Base-by-base conservation (phyloP, 352 stramenopile species). In the Phytophthora fragariaefolia region DNA sequence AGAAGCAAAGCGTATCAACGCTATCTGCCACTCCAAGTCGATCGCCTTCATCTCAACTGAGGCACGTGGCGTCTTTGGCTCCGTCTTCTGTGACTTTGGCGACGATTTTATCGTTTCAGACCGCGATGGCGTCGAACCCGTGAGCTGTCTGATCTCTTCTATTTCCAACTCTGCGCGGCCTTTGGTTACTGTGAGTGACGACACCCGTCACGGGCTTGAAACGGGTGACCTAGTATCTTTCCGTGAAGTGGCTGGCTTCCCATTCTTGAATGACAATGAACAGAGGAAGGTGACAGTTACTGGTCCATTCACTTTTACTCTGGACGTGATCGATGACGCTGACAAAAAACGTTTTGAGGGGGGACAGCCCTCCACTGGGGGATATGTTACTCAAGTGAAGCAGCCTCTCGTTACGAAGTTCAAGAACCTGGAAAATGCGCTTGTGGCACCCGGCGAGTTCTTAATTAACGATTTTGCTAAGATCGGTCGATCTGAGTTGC, bases 401-500 rank as follows among this genome's bases (percentile, higher is more conserved):
- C 93, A 98, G 73, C 93, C 97, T 0, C 63, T 97, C 8, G 95
- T 88, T 3, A 71, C 98, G n/a, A 87, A 87, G 20, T 99, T 99
- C 80, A 92, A 97, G 72, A 76, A 85, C 7, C 81, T 99, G 42
- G 72, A 73, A 24, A 90, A 93, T 48, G 87, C 95, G 10, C 76
- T 99, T 30, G 75, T 63, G 1, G 69, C 90, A 6, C 96, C 95
- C n/a, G 96, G 95, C 9, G 96, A 99, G 46, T 97, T 99, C 50
- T 90, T 99, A 67, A 85, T 99, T 60, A 99, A 84, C 24, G 98
- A 99, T 58, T 99, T 99, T 79, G 97, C 96, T 30, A 99, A 99
- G 76, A 83, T 99, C 57, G 96, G 96, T 59, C 94, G 97, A 23
- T 84, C 91, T 0, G 86, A 95, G 58, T 71, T 96, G 42, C 87